Evolutionary conservation across 164 flowering plant species (phyloP).

Genomic region (Paratinospora sagittata): DNA sequence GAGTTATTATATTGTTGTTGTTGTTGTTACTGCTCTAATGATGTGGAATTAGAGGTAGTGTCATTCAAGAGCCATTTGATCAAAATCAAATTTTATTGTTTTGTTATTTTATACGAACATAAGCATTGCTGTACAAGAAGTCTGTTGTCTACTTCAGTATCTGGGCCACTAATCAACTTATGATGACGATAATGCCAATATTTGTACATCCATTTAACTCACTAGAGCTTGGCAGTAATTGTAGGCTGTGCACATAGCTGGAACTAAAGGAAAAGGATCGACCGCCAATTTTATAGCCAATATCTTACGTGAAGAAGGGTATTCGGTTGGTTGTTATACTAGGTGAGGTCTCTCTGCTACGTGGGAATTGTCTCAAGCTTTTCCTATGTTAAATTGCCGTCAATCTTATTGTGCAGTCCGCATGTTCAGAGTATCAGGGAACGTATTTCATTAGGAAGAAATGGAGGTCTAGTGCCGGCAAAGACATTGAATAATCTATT

Average conservation of each 20-base stretch:
- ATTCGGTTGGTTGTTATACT: conserved; percentile 92
- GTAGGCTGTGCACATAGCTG: conserved; percentile 90
- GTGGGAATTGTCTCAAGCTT: background rate
- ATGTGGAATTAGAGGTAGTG: background rate
- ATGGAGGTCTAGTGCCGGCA: too few species aligned
- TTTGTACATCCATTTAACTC: too few species aligned
- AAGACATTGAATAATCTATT: too few species aligned
- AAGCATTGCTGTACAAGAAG: too few species aligned
- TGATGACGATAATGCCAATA: too few species aligned
- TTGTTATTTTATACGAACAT: too few species aligned
- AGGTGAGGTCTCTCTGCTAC: conserved; percentile 13
- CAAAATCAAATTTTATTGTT: too few species aligned
- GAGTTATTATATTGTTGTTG: too few species aligned
- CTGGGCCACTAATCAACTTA: too few species aligned
- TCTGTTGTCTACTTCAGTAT: too few species aligned
- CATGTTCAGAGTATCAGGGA: conserved; percentile 81
- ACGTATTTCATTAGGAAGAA: too few species aligned
- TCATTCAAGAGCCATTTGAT: too few species aligned
- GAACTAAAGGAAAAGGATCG: conserved; percentile 99
- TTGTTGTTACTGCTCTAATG: background rate
- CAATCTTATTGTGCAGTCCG: conserved; percentile 49
- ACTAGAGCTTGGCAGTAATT: conserved; percentile 14
- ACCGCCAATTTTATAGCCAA: conserved; percentile 82
- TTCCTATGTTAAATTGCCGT: background rate
- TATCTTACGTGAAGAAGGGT: conserved; percentile 74